A percentile compares a stretch with the other conserved stretches of the same genome.
phyloP scores from a whole-genome alignment of 176 grass and related monocot genomes.

The Triticum urartu region DNA sequence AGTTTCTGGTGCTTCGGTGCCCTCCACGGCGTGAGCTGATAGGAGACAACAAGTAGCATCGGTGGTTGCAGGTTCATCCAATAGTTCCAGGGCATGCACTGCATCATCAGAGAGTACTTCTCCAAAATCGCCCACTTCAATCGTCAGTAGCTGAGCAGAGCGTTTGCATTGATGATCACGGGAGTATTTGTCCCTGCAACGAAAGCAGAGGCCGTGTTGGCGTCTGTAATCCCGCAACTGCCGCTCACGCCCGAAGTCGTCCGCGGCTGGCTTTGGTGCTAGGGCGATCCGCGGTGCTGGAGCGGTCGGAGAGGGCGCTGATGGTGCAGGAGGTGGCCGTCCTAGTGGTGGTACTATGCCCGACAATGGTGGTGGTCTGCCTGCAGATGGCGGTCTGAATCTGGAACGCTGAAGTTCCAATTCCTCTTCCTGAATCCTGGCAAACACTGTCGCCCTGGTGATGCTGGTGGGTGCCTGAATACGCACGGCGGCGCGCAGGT shows the following conservation, averaged over 20 bases:
- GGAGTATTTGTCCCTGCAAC: neutral
- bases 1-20: neutral
- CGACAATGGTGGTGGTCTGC: too few species aligned
- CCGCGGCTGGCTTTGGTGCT: neutral
- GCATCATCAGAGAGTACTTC: neutral
- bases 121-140: neutral
- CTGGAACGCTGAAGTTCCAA: too few species aligned
- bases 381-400: too few species aligned
- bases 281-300: too few species aligned
- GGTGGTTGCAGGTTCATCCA: neutral
- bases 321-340: too few species aligned
- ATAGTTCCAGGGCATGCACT: neutral
- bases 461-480: too few species aligned
- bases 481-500: too few species aligned
- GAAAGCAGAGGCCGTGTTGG: neutral
- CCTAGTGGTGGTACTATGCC: too few species aligned
- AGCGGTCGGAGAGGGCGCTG: too few species aligned
- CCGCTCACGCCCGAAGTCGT: neutral
- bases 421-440: too few species aligned
- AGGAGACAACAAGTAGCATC: neutral
- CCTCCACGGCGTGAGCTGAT: neutral
- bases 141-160: neutral
- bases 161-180: neutral
- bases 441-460: too few species aligned
- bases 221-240: neutral